Base-by-base conservation (phyloP, 805 yeast species). In the Deakozyma indianensis region DNA sequence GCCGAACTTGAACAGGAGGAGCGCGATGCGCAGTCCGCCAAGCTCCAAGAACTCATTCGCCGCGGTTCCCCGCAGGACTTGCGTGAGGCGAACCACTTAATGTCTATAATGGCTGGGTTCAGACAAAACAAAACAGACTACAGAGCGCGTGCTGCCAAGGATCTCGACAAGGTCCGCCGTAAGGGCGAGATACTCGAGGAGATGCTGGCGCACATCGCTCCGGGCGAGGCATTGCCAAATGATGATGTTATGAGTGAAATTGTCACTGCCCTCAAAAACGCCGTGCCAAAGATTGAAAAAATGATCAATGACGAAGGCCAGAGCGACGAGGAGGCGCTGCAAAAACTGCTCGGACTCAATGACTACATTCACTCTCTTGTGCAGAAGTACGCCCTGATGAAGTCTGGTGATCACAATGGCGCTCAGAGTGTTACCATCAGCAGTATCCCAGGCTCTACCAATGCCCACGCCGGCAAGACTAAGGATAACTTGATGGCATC, bases 61-160 rank as follows among this genome's bases (percentile, higher is more conserved):
- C 75, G 96, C 56, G 98, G 97, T 38, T 82, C 84, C 61, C 97
- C 98, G 4, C 83, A 80, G 51, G 99, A 92, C 65, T 74, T 92
- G 58, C 84, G 81, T 55, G 98, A 92, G 63, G 99, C 99, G 41
- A 92, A 92, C 63, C 85, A 83, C 54, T 73, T 92, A 62, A 92
- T 92, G 98, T 87, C 90, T 61, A 78, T 92, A 53, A 87, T 92
- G 96, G 95, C 97, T 3, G 99, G 99, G 3, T 92, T 86, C 69
- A 86, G 83, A 56, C 95, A 87, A 60, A 76, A 78, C 49, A 67
- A 73, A 49, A 75, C 77, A 45, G 83, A 80, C 55, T 83, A 86
- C 52, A 78, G 77, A 57, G 84, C 83, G 47, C 77, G 83, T 54
- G 81, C 88, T 27, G 78, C 80, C 27, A 85, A 82, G 51, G 97